Base-by-base conservation (phyloP, 352 stramenopile species). In the Pythium utonaiense region DNA sequence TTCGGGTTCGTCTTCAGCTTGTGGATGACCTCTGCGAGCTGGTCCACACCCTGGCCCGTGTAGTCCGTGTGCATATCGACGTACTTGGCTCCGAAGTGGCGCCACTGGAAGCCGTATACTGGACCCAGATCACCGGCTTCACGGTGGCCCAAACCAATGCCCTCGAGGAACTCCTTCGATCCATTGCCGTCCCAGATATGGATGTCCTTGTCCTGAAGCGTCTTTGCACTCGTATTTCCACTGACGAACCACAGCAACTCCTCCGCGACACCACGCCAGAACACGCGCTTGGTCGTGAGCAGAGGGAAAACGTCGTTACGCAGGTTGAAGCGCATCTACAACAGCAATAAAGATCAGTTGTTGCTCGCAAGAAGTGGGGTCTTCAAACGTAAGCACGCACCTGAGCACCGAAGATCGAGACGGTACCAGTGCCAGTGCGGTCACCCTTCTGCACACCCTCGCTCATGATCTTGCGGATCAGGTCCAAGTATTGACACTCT, bases 181-280 rank as follows among this genome's bases (percentile, higher is more conserved):
- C 94, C 97, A 78, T 99, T 99, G 36, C 97, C 97, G 74, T 99
- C 97, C 98, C 98, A 99, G 66, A 99, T 99, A 67, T 99, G 97
- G 71, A 99, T 98, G 61, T 97, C 80, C 77, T 99, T 99, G 57
- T 98, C 91, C 70, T 95, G 79, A 6, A 99, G 75, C 44, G 96
- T 91, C 70, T 98, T 98, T 5, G 95, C 95, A 69, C 96, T 98
- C 21, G 96, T 99, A 63, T 95, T 91, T n/a, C 97, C 97, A 47
- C 81, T 86, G 66, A 99, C 93, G 73, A 99, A 99, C 97, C 97
- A 99, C 38, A 99, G 75, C 33, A 99, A 75, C 74, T 99, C 98
- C 75, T 99, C 97, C 0, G 96, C 97, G 30, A 99, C 96, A 49
- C 97, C 97, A 34, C 97, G 82, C 97, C 97, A 99, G 73, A 99